These are phyloP conservation scores for Daldinia decipiens DNA, from an alignment of 495 filamentous ascomycete species.

Conservation along the genomic window DNA sequence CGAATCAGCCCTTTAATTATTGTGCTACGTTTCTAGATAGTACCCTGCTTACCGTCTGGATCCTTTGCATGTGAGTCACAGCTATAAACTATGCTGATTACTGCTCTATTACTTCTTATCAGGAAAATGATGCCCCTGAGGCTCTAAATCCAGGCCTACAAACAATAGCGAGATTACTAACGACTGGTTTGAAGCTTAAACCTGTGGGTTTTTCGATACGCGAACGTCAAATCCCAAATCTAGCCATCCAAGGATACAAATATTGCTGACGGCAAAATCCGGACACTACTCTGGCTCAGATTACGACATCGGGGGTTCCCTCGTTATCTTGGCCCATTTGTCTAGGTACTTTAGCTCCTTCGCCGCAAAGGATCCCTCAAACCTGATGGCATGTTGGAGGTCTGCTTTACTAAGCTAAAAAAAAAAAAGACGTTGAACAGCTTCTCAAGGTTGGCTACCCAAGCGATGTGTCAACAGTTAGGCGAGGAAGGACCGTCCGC, in stretches of 20 bases:
- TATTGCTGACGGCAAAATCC: neutral
- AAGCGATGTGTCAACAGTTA: conserved; percentile 38
- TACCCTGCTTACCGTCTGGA: neutral
- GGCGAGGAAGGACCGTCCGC: conserved; percentile 13
- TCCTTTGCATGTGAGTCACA: conserved; percentile 27
- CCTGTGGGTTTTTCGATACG: neutral
- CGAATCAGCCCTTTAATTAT: neutral
- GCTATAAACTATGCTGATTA: neutral
- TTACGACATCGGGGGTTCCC: neutral
- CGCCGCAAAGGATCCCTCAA: neutral
- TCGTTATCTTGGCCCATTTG: no score
- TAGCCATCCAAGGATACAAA: neutral
- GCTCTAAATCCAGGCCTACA: neutral
- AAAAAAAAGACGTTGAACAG: neutral
- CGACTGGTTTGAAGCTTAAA: neutral
- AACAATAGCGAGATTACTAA: neutral
- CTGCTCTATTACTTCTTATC: neutral
- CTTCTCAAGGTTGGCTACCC: neutral
- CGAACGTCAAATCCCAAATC: neutral
- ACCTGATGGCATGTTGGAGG: conserved; percentile 5
- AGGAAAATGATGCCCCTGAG: neutral
- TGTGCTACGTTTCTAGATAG: neutral
- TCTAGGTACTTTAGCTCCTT: no score
- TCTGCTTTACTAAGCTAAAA: neutral
- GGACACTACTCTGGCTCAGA: neutral